Percentiles rank a stretch among this genome's conserved stretches.
Conservation (phyloP, 768 basidiomycete genomes). For the Zangia roseola region DNA sequence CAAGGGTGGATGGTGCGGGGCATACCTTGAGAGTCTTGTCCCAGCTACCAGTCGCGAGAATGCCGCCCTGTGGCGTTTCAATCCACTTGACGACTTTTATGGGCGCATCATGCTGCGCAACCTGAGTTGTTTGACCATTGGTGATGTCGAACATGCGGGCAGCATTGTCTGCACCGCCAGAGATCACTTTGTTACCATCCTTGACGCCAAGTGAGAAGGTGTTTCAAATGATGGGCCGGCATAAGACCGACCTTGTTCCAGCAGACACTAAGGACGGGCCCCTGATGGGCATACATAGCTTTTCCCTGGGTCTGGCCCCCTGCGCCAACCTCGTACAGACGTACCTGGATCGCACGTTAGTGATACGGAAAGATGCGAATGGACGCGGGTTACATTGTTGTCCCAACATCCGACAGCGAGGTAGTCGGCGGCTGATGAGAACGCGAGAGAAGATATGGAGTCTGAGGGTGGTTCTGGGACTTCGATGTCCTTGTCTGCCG, state of each 20-base stretch:
- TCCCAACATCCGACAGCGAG: slow-evolving; percentile 95
- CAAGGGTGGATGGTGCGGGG: background rate
- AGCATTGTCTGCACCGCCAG: slow-evolving; percentile 92
- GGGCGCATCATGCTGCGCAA: slow-evolving; percentile 89
- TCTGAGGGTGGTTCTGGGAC: slow-evolving; percentile 80
- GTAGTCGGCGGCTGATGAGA: slow-evolving; percentile 84
- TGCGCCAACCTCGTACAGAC: slow-evolving; percentile 86
- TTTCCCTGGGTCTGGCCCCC: slow-evolving; percentile 83
- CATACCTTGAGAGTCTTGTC: slow-evolving; percentile 92
- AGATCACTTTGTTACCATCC: slow-evolving; percentile 90
- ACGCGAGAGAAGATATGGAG: slow-evolving; percentile 81
- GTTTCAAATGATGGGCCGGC: slow-evolving; percentile 1
- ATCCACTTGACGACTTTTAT: slow-evolving; percentile 82
- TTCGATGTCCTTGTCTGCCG: slow-evolving; percentile 75
- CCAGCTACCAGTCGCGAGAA: slow-evolving; percentile 94
- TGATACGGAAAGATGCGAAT: background rate
- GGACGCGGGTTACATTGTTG: slow-evolving; percentile 60
- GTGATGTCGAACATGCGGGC: slow-evolving; percentile 90
- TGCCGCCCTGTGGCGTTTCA: slow-evolving; percentile 68
- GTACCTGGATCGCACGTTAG: slow-evolving; percentile 53
- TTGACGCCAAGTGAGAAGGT: slow-evolving; percentile 28
- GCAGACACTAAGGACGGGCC: slow-evolving; percentile 81
- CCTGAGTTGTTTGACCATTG: slow-evolving; percentile 77
- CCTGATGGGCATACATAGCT: slow-evolving; percentile 89
- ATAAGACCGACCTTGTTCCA: slow-evolving; percentile 75